Conservation (phyloP, 1,284 basidiomycete genomes). For the Exobasidium rhododendri region DNA sequence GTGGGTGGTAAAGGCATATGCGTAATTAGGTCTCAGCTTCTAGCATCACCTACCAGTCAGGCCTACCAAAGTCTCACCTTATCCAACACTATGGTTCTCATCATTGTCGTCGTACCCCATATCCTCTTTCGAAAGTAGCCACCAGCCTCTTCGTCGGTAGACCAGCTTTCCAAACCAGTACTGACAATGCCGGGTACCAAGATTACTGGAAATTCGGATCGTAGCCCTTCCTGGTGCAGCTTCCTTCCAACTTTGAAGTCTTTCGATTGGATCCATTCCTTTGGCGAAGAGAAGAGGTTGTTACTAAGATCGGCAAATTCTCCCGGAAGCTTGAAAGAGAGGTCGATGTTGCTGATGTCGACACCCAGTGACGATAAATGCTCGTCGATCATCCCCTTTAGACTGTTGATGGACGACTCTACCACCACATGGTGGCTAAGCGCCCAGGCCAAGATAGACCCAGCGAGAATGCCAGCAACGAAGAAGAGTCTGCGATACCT, state of each 20-base stretch:
- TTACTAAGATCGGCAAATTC: slow-evolving; percentile 48
- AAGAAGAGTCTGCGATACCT: slow-evolving; percentile 44
- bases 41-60: too few species aligned
- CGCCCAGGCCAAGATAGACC: slow-evolving; percentile 35
- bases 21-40: too few species aligned
- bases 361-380: slow-evolving; percentile 34
- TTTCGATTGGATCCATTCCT: slow-evolving; percentile 47
- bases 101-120: slow-evolving; percentile 63
- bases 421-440: slow-evolving; percentile 31
- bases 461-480: slow-evolving; percentile 33
- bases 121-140: slow-evolving; percentile 49
- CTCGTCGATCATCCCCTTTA: slow-evolving; percentile 43
- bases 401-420: slow-evolving; percentile 31
- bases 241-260: slow-evolving; percentile 47
- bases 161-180: slow-evolving; percentile 53
- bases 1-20: too few species aligned
- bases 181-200: slow-evolving; percentile 51
- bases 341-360: slow-evolving; percentile 36
- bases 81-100: slow-evolving; percentile 80
- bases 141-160: slow-evolving; percentile 31
- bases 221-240: slow-evolving; percentile 29
- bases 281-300: slow-evolving; percentile 35
- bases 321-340: slow-evolving; percentile 35
- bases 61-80: too few species aligned
- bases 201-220: slow-evolving; percentile 49